Conservation (phyloP, 2,329 filamentous ascomycete species). For the Fusarium napiforme region DNA sequence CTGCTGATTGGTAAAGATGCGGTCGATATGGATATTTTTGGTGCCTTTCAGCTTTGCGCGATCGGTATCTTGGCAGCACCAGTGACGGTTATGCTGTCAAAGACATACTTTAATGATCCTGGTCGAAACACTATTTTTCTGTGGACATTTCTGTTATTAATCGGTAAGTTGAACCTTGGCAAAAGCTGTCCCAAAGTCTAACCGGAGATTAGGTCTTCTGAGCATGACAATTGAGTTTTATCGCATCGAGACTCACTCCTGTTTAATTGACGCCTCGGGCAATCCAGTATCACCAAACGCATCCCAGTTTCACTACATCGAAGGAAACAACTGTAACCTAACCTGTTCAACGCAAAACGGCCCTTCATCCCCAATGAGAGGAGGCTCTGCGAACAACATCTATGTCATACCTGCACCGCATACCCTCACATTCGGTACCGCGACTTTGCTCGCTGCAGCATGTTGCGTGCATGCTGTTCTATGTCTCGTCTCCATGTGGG, state of each 20-base stretch:
- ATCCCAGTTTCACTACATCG: constrained; percentile 57
- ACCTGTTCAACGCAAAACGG: constrained; percentile 57
- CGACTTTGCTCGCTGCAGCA: constrained; percentile 69
- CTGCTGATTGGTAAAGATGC: constrained; percentile 55
- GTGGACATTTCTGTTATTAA: constrained; percentile 71
- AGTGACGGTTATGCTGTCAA: constrained; percentile 68
- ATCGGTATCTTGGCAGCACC: constrained; percentile 74
- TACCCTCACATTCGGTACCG: constrained; percentile 66
- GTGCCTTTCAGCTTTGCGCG: constrained; percentile 74
- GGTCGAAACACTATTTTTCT: constrained; percentile 74
- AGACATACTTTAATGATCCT: constrained; percentile 71
- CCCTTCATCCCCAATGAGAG: constrained; percentile 66
- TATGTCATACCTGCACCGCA: constrained; percentile 70
- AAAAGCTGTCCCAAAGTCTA: no score
- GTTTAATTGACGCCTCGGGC: constrained; percentile 53
- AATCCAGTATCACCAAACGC: constrained; percentile 50
- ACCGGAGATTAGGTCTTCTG: constrained; percentile 58
- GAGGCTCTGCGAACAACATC: constrained; percentile 67
- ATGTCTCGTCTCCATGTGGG: constrained; percentile 70
- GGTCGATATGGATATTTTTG: constrained; percentile 75
- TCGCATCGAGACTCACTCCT: constrained; percentile 58
- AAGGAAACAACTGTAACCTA: constrained; percentile 56
- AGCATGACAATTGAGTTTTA: constrained; percentile 74
- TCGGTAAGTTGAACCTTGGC: constrained; percentile 55
- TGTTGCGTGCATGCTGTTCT: constrained; percentile 74